phyloP scores from a whole-genome alignment of 192 early-diverging fungal genomes.

The Backusella tarrabulga region DNA sequence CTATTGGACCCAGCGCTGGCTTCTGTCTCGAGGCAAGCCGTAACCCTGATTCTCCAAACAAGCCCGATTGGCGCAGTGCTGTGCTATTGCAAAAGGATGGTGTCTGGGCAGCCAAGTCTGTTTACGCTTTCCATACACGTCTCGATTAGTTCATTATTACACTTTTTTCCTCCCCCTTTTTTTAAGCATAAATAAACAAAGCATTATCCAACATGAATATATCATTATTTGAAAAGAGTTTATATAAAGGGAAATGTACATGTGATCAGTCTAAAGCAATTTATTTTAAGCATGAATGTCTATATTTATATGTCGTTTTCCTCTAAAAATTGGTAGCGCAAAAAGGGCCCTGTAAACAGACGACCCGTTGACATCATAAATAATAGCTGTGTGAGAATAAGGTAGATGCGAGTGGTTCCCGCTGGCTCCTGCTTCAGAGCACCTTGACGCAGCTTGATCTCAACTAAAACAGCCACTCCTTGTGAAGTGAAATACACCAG shows the following conservation, averaged over 20 bases:
- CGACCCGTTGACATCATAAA: slow-evolving; percentile 13
- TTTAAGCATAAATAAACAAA: neutral
- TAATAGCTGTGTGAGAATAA: neutral
- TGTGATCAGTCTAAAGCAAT: neutral
- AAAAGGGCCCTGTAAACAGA: slow-evolving; percentile 22
- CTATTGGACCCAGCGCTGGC: slow-evolving; percentile 55
- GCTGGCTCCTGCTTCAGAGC: slow-evolving; percentile 6
- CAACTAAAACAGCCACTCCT: slow-evolving; percentile 11
- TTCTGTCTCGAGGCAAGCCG: slow-evolving; percentile 68
- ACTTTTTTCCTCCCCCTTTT: neutral
- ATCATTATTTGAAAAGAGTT: neutral
- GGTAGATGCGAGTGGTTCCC: neutral
- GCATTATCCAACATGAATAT: neutral
- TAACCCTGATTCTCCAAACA: slow-evolving; percentile 63
- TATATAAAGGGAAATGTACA: neutral
- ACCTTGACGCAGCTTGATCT: slow-evolving; percentile 13
- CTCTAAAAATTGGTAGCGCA: slow-evolving; percentile 14
- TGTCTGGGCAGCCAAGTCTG: slow-evolving; percentile 44
- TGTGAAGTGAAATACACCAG: slow-evolving; percentile 11
- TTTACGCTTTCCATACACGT: slow-evolving; percentile 45
- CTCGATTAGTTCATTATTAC: slow-evolving; percentile 4
- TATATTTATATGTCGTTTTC: neutral
- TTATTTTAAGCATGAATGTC: neutral
- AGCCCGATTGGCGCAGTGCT: slow-evolving; percentile 50
- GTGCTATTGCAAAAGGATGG: slow-evolving; percentile 50